Base-by-base conservation (phyloP, 306 rosid genomes). In the Fragaria ananassa region DNA sequence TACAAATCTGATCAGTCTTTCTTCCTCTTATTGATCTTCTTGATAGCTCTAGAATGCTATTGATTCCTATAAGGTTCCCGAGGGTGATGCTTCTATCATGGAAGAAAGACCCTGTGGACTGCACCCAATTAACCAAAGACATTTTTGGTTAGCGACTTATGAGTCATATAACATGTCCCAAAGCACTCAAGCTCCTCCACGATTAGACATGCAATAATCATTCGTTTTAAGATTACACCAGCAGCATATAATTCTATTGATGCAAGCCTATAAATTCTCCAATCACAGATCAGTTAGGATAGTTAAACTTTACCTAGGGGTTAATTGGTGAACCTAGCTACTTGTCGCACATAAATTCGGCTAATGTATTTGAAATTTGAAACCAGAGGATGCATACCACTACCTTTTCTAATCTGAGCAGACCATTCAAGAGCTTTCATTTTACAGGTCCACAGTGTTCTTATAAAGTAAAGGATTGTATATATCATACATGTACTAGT, bases 41-140 rank as follows among this genome's bases (percentile, higher is more conserved):
- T 12, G 90, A 90, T 35, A 89, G 72, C 78, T 93, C 92, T 18
- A 86, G 56, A 56, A 89, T 85, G 82, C 79, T 93, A 3, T 88
- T 86, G 34, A 89, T 89, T 31, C 94, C 94, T 34, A 93, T 85
- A 3, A 93, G 89, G 81, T 87, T 89, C 83, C 96, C 96, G 4
- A 93, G 87, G 47, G 96, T 93, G 54, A 82, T 89, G 82, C 94
- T 93, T 41, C 83, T 87, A 65, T 93, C 92, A 53, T 76, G 90
- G 78, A 87, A 93, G 78, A 93, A 93, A 0, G 94, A 90, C 61
- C 93, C 92, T 1, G 93, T 89, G 1, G 92, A 92, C 97, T 92
- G 87, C 80, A 79, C 50, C 41, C 34, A 61, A 60, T 60, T 34
- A 47, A 72, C 39, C 31, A 81, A 63, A 34, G 42, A 51, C 25